A percentile compares a stretch with the other conserved stretches of the same genome.
Evolutionary conservation across 1,284 basidiomycete species (phyloP).

Genomic region (Puccinia hordei): DNA sequence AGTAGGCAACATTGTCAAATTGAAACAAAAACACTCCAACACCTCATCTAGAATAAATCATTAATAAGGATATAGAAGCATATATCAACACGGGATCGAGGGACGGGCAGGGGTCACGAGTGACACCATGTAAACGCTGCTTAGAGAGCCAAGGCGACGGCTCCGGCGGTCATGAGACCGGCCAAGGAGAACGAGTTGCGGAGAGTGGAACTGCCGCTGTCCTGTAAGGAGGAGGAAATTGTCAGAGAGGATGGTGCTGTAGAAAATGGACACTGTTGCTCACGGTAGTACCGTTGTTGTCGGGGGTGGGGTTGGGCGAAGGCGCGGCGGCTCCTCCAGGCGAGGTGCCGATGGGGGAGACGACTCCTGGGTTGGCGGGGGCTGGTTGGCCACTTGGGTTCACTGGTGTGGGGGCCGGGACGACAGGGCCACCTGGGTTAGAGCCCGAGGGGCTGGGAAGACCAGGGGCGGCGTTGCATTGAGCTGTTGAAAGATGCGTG

Average conservation of each 20-base stretch:
- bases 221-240: background rate
- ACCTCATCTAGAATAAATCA: too few species aligned
- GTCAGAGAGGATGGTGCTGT: background rate
- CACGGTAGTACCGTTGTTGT: background rate
- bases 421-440: background rate
- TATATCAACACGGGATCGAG: too few species aligned
- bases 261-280: background rate
- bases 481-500: too few species aligned
- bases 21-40: too few species aligned
- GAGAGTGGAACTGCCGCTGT: background rate
- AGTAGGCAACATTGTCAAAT: too few species aligned
- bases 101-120: background rate
- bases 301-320: background rate
- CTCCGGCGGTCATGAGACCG: slow-evolving; percentile 5
- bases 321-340: background rate
- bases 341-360: background rate
- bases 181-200: background rate
- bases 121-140: too few species aligned
- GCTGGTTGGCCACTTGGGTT: background rate
- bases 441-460: background rate
- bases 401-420: background rate
- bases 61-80: too few species aligned
- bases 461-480: background rate
- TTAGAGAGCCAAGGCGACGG: background rate
- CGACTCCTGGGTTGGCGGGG: background rate